These are phyloP conservation scores for Tetrastigma voinierianum DNA, from an alignment of 164 flowering plant genomes.

Conservation along the genomic window DNA sequence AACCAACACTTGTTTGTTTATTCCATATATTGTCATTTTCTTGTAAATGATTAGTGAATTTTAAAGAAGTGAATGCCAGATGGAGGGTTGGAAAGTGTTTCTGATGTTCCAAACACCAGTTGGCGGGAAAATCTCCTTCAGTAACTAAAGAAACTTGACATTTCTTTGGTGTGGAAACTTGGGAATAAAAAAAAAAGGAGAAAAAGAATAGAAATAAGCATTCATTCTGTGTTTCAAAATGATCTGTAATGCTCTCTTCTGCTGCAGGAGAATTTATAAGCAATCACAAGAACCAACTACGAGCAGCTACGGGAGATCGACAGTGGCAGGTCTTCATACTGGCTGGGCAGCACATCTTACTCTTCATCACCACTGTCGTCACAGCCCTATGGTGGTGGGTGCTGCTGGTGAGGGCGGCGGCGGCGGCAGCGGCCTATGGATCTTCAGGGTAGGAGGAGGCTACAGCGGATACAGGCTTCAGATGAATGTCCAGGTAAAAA, in stretches of 20 bases:
- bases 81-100: too few species aligned
- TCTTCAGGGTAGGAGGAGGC: constrained; percentile 58
- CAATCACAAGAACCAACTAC: constrained; percentile 46
- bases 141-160: neutral
- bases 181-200: neutral
- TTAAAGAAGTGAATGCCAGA: neutral
- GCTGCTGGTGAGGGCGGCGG: too few species aligned
- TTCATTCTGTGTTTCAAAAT: too few species aligned
- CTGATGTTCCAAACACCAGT: neutral
- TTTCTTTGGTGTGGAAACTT: neutral
- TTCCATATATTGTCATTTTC: too few species aligned
- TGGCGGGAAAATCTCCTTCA: neutral
- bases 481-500: constrained; percentile 24
- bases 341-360: constrained; percentile 37
- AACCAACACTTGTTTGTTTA: too few species aligned
- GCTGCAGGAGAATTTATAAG: constrained; percentile 55
- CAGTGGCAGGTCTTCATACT: constrained; percentile 46
- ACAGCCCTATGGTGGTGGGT: constrained; percentile 51
- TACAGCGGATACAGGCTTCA: constrained; percentile 54
- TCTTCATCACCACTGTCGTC: constrained; percentile 47
- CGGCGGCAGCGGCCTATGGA: too few species aligned
- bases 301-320: constrained; percentile 52
- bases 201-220: too few species aligned
- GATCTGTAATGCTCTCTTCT: neutral
- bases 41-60: too few species aligned